These are phyloP conservation scores for Petasospora rhodanensis DNA, from an alignment of 1,139 yeast genomes.

Conservation along the genomic window DNA sequence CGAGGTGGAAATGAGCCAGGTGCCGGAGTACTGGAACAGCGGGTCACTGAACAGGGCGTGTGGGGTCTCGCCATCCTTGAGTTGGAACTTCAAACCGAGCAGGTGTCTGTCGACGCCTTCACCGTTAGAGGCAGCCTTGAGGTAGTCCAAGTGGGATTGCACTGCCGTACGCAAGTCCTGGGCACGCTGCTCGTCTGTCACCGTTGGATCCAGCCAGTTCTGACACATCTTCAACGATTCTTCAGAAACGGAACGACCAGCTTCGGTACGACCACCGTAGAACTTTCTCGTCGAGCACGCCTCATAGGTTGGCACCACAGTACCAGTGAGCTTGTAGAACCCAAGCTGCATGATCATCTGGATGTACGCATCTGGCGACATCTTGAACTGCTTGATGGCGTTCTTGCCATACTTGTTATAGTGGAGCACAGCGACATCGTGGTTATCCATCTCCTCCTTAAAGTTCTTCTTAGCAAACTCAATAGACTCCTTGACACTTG, in stretches of 20 bases:
- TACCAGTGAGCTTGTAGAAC: slow-evolving; percentile 75
- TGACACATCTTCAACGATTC: slow-evolving; percentile 72
- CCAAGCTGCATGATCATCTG: slow-evolving; percentile 77
- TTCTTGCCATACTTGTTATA: slow-evolving; percentile 70
- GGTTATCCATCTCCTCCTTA: slow-evolving; percentile 44
- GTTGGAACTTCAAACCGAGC: slow-evolving; percentile 78
- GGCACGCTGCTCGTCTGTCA: slow-evolving; percentile 55
- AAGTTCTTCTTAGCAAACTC: slow-evolving; percentile 53
- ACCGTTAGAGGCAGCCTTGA: slow-evolving; percentile 79
- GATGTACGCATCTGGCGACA: slow-evolving; percentile 73
- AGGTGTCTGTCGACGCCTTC: slow-evolving; percentile 92
- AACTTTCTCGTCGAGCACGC: slow-evolving; percentile 91
- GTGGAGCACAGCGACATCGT: slow-evolving; percentile 64
- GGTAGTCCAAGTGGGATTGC: slow-evolving; percentile 69
- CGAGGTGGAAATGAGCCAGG: slow-evolving; percentile 87
- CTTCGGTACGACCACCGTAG: slow-evolving; percentile 93
- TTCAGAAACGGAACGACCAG: slow-evolving; percentile 81
- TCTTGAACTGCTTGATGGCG: slow-evolving; percentile 62
- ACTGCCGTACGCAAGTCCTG: slow-evolving; percentile 70
- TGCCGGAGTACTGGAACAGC: slow-evolving; percentile 63
- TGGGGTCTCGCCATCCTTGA: slow-evolving; percentile 52
- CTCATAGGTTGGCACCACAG: slow-evolving; percentile 87
- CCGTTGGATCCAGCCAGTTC: slow-evolving; percentile 63
- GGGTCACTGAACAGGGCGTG: slow-evolving; percentile 80
- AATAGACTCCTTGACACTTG: slow-evolving; percentile 49